A percentile compares a stretch with the other conserved stretches of the same genome.
Evolutionary conservation across 208 protist genomes (phyloP).

Genomic region (Porcisia hertigi): DNA sequence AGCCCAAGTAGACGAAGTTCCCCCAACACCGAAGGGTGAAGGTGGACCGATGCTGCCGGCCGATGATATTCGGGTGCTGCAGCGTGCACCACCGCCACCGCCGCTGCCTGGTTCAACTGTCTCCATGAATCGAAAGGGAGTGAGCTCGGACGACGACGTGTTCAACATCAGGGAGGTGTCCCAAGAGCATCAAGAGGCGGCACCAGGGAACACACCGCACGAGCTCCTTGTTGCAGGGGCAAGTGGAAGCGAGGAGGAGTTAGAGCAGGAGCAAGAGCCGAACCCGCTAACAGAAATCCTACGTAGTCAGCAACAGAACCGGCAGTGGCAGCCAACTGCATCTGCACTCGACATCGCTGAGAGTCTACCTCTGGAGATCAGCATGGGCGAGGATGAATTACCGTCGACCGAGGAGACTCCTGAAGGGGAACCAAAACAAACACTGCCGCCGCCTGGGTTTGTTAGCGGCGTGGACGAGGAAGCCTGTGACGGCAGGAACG

Average conservation of each 20-base stretch:
- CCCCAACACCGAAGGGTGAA: slow-evolving; percentile 23
- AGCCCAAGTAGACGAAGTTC: slow-evolving; percentile 37
- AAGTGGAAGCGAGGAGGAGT: not conserved
- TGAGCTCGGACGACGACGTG: not conserved
- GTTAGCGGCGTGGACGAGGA: not conserved
- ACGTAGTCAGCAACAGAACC: slow-evolving; percentile 17
- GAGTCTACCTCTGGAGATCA: slow-evolving; percentile 22
- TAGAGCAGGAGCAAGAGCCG: slow-evolving; percentile 2
- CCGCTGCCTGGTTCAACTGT: slow-evolving; percentile 2
- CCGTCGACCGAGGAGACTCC: not conserved
- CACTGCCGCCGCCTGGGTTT: not conserved
- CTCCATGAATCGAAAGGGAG: not conserved
- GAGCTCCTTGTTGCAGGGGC: not conserved
- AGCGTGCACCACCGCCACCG: slow-evolving; percentile 31
- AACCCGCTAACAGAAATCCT: slow-evolving; percentile 20
- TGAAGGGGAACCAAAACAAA: not conserved
- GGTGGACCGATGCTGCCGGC: slow-evolving; percentile 13
- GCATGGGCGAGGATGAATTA: slow-evolving; percentile 13
- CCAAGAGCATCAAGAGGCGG: not conserved
- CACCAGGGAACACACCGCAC: not conserved
- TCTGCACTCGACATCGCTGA: slow-evolving; percentile 19
- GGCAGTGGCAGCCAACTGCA: slow-evolving; percentile 27
- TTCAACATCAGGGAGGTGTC: not conserved
- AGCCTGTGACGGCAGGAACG: not conserved
- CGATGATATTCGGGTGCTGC: slow-evolving; percentile 32